Evolutionary conservation across 805 yeast species (phyloP).

Genomic region (Kodamaea kakaduensis): DNA sequence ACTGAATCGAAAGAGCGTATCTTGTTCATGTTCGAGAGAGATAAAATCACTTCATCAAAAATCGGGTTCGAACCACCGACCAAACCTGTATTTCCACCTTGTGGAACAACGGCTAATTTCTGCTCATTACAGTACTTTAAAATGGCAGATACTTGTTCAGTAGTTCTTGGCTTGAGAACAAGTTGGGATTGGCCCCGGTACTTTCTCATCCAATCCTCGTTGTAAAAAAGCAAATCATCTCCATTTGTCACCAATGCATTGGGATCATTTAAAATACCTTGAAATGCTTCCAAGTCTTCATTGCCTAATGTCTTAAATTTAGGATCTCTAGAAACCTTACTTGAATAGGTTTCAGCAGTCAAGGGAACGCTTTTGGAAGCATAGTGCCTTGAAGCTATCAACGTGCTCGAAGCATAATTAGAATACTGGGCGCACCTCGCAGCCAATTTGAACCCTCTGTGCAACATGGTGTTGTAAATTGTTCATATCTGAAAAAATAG

Average conservation of each 20-base stretch:
- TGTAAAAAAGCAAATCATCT: slow-evolving; percentile 66
- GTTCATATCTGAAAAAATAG: too few relatives aligned
- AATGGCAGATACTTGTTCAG: slow-evolving; percentile 72
- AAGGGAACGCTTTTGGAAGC: slow-evolving; percentile 41
- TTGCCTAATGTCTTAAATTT: slow-evolving; percentile 49
- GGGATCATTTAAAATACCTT: slow-evolving; percentile 49
- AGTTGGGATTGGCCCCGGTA: slow-evolving; percentile 82
- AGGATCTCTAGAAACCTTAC: slow-evolving; percentile 47
- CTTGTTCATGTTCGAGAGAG: slow-evolving; percentile 66
- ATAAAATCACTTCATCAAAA: slow-evolving; percentile 82
- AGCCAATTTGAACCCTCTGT: slow-evolving; percentile 9
- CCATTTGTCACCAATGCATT: slow-evolving; percentile 49
- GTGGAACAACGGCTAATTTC: slow-evolving; percentile 84
- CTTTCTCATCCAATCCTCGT: slow-evolving; percentile 93
- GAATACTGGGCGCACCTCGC: not conserved
- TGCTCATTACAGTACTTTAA: slow-evolving; percentile 75
- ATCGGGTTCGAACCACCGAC: slow-evolving; percentile 94
- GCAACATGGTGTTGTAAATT: slow-evolving; percentile 5
- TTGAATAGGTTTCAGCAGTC: slow-evolving; percentile 69
- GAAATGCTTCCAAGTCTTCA: slow-evolving; percentile 60
- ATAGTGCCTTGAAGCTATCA: slow-evolving; percentile 1
- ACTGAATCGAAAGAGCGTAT: slow-evolving; percentile 77
- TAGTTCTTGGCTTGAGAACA: slow-evolving; percentile 77
- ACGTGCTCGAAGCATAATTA: not conserved
- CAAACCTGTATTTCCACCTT: slow-evolving; percentile 95